Conservation (phyloP, 2,329 filamentous ascomycete genomes). For the Colletotrichum zoysiae region DNA sequence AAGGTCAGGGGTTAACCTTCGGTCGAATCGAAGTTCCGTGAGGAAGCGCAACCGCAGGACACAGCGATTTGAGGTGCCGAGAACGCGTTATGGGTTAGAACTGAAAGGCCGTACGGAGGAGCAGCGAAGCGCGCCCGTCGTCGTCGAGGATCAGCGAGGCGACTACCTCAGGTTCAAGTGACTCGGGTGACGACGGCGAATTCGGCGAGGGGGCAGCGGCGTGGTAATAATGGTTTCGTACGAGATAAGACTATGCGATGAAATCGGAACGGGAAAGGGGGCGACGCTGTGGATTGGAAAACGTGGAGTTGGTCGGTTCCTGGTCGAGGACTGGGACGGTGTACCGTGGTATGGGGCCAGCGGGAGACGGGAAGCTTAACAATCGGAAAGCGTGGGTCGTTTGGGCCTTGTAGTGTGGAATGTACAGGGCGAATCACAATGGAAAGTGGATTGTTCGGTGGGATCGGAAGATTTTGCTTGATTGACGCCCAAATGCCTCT, state of each 20-base stretch:
- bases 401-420: slow-evolving; percentile 34
- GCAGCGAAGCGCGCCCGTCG: background rate
- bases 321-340: background rate
- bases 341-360: slow-evolving; percentile 33
- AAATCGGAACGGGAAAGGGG: background rate
- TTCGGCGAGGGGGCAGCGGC: background rate
- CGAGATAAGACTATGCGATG: slow-evolving; percentile 1
- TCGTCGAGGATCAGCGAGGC: slow-evolving; percentile 8
- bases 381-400: slow-evolving; percentile 42
- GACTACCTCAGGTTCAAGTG: background rate
- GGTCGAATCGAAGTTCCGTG: background rate
- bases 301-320: slow-evolving; percentile 1
- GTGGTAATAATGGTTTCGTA: background rate
- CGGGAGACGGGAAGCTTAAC: slow-evolving; percentile 41
- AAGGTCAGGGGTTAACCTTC: background rate
- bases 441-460: slow-evolving; percentile 36
- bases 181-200: background rate
- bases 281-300: slow-evolving; percentile 3
- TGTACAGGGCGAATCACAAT: slow-evolving; percentile 39
- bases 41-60: background rate
- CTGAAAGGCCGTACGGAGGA: background rate
- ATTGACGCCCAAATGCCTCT: slow-evolving; percentile 40
- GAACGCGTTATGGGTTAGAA: background rate
- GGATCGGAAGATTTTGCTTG: slow-evolving; percentile 24
- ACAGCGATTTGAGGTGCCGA: background rate